Percentiles rank a stretch among this genome's conserved stretches.
These are phyloP conservation scores for Canavalia ensiformis DNA, from an alignment of 306 rosid genomes.

Conservation along the genomic window DNA sequence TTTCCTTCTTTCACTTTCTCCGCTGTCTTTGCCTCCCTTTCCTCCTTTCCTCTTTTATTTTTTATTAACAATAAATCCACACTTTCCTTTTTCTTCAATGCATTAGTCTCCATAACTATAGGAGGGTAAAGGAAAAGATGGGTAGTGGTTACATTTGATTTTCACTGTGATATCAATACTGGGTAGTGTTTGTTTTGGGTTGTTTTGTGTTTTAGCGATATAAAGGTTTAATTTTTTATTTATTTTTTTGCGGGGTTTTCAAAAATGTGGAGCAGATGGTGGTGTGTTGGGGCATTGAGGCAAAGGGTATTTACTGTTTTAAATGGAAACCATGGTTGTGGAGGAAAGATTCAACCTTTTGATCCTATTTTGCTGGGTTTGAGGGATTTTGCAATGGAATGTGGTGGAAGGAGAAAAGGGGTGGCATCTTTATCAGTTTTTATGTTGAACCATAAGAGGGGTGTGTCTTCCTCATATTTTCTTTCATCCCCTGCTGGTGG, in stretches of 20 bases:
- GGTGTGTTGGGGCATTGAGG: slow-evolving; percentile 45
- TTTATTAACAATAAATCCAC: slow-evolving; percentile 31
- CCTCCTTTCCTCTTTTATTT: slow-evolving; percentile 27
- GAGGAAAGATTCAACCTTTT: slow-evolving; percentile 40
- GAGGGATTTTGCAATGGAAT: slow-evolving; percentile 40
- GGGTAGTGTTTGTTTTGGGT: slow-evolving; percentile 40
- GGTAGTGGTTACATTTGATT: slow-evolving; percentile 35
- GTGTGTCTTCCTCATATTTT: slow-evolving; percentile 40
- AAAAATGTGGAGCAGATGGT: slow-evolving; percentile 57
- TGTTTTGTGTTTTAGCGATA: slow-evolving; percentile 1
- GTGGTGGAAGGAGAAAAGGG: slow-evolving; percentile 44
- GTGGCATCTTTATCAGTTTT: slow-evolving; percentile 32
- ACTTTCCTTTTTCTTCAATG: not conserved
- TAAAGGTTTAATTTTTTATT: slow-evolving; percentile 1
- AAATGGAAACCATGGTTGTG: slow-evolving; percentile 44
- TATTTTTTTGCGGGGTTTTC: slow-evolving; percentile 15
- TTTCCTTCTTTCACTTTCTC: slow-evolving; percentile 26
- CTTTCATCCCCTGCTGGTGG: slow-evolving; percentile 18
- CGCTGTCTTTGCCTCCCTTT: slow-evolving; percentile 45
- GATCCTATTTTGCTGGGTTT: slow-evolving; percentile 43
- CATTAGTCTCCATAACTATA: not conserved
- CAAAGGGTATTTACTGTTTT: slow-evolving; percentile 47
- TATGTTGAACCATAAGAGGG: slow-evolving; percentile 47
- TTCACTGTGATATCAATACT: slow-evolving; percentile 4
- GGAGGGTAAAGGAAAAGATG: not conserved